These are phyloP conservation scores for Rhodamnia rubescens DNA, from an alignment of 345 rosid genomes.

Conservation along the genomic window DNA sequence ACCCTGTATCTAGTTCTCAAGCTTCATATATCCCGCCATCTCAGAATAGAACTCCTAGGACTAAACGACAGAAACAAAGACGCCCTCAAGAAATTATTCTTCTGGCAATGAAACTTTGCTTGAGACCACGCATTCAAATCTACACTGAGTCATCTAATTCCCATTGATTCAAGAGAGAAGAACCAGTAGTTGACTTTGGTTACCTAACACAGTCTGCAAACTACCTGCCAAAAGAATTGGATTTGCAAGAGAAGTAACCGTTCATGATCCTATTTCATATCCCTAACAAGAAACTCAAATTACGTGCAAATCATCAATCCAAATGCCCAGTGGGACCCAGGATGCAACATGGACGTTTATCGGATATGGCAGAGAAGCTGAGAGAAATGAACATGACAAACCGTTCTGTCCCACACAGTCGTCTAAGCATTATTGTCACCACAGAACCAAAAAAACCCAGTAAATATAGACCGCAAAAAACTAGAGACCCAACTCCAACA, in stretches of 20 bases:
- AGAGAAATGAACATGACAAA: neutral
- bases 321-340: neutral
- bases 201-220: neutral
- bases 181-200: neutral
- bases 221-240: neutral
- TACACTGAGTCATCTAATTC: neutral
- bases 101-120: neutral
- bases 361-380: neutral
- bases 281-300: neutral
- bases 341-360: neutral
- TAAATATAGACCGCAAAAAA: neutral
- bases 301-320: neutral
- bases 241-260: neutral
- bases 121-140: neutral
- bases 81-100: neutral
- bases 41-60: neutral
- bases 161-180: neutral
- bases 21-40: neutral
- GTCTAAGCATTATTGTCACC: neutral
- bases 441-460: neutral
- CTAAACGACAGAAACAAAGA: neutral
- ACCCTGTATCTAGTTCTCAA: neutral
- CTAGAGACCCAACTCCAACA: neutral
- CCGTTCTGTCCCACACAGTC: neutral
- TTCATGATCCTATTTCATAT: neutral